Base-by-base conservation (phyloP, 208 protist species). In the Acanthamoeba culbertsoni region DNA sequence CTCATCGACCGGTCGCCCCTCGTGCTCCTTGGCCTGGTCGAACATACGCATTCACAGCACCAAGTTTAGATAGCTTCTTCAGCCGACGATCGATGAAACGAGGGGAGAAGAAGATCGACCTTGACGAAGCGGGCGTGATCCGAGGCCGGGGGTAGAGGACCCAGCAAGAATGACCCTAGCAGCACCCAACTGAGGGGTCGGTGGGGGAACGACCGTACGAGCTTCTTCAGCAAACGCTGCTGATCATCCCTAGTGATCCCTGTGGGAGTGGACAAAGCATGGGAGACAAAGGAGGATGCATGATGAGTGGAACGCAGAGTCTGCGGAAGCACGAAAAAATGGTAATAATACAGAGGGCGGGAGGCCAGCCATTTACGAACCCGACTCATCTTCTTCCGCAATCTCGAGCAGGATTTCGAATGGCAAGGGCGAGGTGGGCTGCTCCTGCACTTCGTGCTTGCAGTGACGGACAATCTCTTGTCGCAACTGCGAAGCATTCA, bases 171-270 rank as follows among this genome's bases (percentile, higher is more conserved):
- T 5, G 73, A 40, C 1, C 73, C 73, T 26, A 84, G 42, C 16
- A 84, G 73, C 37, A 84, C 12, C 73, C 73, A 84, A 33, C 73
- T 84, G 26, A 84, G 43, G 1, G 73, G 73, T 31, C 73, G 31
- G 45, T 84, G 73, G 3, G 73, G 73, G 73, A 84, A 84, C 73
- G 73, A 84, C 8, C 73, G 73, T 43, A 84, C 73, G 6, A 84
- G 45, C 73, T 23, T 26, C 45, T 84, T 84, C 26, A 84, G 55
- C 31, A 84, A 20, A 0, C 73, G 42, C 45, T 84, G 43, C 45
- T 84, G 43, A 10, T 84, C 73, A 43, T 42, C 68, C 12, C 1
- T 55, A 16, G 28, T n/a, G 10, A 84, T 43, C 63, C 43, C 63
- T 73, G 63, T 55, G 48, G 48, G 8, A 8, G 12, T 23, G 16